phyloP scores from a whole-genome alignment of 192 early-diverging fungal species.

The Phlyctochytrium arcticum region DNA sequence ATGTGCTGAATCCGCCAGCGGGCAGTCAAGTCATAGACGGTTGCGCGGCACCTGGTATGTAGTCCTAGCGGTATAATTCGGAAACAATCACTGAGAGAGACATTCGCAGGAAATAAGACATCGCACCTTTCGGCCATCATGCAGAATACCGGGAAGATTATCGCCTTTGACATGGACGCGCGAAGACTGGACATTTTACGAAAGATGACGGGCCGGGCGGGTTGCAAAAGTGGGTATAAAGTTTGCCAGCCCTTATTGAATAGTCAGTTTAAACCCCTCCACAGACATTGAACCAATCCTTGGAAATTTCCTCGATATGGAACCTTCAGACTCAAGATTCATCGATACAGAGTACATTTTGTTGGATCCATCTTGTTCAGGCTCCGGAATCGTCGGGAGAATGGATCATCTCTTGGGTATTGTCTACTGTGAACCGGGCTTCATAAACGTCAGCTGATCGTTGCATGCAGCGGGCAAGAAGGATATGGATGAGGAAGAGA shows the following conservation, averaged over 20 bases:
- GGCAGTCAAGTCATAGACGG: slow-evolving; percentile 77
- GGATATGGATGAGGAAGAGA: background rate
- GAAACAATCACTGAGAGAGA: too few species aligned
- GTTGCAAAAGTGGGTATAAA: slow-evolving; percentile 63
- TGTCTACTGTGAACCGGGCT: too few species aligned
- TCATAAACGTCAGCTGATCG: too few species aligned
- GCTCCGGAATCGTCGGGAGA: slow-evolving; percentile 88
- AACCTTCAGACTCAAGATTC: slow-evolving; percentile 55
- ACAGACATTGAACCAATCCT: slow-evolving; percentile 66
- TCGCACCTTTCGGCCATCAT: slow-evolving; percentile 87
- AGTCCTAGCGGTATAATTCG: too few species aligned
- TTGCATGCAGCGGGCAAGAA: too few species aligned
- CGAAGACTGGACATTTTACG: slow-evolving; percentile 69
- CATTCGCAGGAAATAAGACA: slow-evolving; percentile 85
- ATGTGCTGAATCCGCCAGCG: slow-evolving; percentile 61
- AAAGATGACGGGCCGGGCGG: slow-evolving; percentile 68
- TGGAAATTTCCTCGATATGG: slow-evolving; percentile 74
- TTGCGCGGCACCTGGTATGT: slow-evolving; percentile 87
- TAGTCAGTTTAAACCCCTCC: background rate
- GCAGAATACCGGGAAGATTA: slow-evolving; percentile 80
- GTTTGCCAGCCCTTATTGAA: too few species aligned
- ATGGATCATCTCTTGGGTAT: slow-evolving; percentile 78
- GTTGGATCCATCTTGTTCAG: slow-evolving; percentile 94
- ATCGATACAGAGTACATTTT: slow-evolving; percentile 74
- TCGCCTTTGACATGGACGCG: slow-evolving; percentile 86